Evolutionary conservation across 345 rosid species (phyloP).

Genomic region (Excoecaria agallocha): DNA sequence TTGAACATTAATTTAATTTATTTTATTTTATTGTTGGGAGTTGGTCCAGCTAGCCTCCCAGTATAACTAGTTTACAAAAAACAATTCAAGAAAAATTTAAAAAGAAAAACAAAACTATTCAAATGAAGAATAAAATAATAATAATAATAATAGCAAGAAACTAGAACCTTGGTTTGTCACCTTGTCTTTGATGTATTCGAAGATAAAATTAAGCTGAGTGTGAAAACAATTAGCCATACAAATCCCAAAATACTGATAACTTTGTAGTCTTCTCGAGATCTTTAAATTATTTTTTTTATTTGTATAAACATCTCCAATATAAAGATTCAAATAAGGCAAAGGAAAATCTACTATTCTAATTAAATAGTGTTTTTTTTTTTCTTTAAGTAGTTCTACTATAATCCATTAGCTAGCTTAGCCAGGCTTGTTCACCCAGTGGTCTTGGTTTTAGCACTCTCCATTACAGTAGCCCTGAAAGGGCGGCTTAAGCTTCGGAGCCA

Average conservation of each 20-base stretch:
- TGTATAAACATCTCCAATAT: slow-evolving; percentile 14
- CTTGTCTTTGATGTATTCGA: slow-evolving; percentile 30
- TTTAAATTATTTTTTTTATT: slow-evolving; percentile 32
- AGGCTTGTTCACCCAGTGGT: no score
- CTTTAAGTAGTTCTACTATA: no score
- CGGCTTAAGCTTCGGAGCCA: slow-evolving; percentile 31
- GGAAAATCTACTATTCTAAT: slow-evolving; percentile 5
- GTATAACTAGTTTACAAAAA: slow-evolving; percentile 6
- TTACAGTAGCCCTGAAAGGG: no score
- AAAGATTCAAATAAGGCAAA: slow-evolving; percentile 18
- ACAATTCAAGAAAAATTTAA: slow-evolving; percentile 21
- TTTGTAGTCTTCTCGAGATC: slow-evolving; percentile 32
- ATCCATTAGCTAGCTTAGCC: no score
- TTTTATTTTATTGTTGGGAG: slow-evolving; percentile 23
- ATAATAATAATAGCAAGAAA: slow-evolving; percentile 10
- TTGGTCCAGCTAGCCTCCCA: slow-evolving; percentile 21
- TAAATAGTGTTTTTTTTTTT: no score
- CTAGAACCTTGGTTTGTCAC: slow-evolving; percentile 47
- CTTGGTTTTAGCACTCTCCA: slow-evolving; percentile 11
- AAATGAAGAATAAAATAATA: slow-evolving; percentile 3
- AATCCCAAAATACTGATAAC: slow-evolving; percentile 22
- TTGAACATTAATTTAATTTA: slow-evolving; percentile 26
- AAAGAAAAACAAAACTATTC: background rate
- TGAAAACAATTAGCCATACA: slow-evolving; percentile 29
- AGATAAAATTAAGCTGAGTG: slow-evolving; percentile 13